phyloP scores from a whole-genome alignment of 805 yeast genomes.

The Lipomyces kockii region DNA sequence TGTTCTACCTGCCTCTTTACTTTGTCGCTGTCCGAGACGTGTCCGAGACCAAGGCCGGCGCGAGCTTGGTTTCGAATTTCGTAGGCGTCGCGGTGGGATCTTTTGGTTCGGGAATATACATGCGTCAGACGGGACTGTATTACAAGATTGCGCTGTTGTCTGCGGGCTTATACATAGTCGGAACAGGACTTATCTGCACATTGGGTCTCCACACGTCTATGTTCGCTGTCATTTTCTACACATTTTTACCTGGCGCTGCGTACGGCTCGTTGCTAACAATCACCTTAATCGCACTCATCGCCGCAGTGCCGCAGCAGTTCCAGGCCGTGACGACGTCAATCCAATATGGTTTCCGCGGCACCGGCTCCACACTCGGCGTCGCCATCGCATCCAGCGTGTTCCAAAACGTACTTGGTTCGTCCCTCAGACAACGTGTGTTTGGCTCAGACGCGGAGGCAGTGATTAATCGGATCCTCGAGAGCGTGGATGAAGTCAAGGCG shows the following conservation, averaged over 20 bases:
- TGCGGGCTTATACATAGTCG: constrained; percentile 25
- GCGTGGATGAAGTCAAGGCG: constrained; percentile 22
- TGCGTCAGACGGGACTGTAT: constrained; percentile 62
- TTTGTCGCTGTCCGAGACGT: constrained; percentile 60
- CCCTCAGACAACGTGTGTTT: constrained; percentile 33
- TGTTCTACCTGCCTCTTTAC: constrained; percentile 76
- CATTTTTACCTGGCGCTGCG: constrained; percentile 57
- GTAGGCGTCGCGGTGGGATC: constrained; percentile 74
- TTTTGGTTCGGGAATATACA: constrained; percentile 65
- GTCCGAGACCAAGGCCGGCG: constrained; percentile 61
- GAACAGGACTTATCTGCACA: constrained; percentile 29
- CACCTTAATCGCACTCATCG: constrained; percentile 64
- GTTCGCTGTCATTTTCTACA: constrained; percentile 20
- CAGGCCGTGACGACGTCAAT: constrained; percentile 79
- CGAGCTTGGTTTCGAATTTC: constrained; percentile 58
- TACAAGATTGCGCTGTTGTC: constrained; percentile 36
- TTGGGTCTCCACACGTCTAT: constrained; percentile 22
- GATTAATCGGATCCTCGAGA: constrained; percentile 22
- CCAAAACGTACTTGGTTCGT: constrained; percentile 49
- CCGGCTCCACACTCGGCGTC: constrained; percentile 73
- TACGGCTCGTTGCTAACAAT: constrained; percentile 62
- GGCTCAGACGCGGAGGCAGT: constrained; percentile 32
- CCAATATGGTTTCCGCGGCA: constrained; percentile 73
- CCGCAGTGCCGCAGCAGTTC: constrained; percentile 60
- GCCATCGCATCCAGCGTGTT: constrained; percentile 61